Base-by-base conservation (phyloP, 2,329 filamentous ascomycete species). In the Helotiales sp. region DNA sequence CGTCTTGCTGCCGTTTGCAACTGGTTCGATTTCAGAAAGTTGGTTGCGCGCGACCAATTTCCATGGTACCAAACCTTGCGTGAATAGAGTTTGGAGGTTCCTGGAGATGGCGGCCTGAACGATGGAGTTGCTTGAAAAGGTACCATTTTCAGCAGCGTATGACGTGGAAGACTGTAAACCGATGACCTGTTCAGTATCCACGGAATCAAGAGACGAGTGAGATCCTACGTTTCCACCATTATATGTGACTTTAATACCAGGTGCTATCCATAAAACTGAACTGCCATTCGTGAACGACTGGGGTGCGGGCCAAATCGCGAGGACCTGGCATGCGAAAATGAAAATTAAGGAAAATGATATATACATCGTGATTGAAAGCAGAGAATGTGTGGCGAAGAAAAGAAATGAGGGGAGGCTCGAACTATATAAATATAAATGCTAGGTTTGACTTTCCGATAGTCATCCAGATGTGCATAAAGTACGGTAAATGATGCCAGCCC, bases 41-140 rank as follows among this genome's bases (percentile, higher is more conserved):
- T 71, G 59, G 64, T 85, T 79, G 31, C 87, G 82, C 24, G 82
- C 79, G 62, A 88, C 81, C 55, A 95, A 82, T 75, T 87, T 91
- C 90, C 90, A 95, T 0, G 91, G 90, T 15, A 91, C 81, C 61
- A 93, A 85, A 65, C 83, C 85, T 58, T 87, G 76, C 25, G 81
- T 74, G 72, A 92, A 89, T 55, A 93, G 84, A 57, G 80, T 82
- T 24, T 79, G 72, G 62, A 86, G 76, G 9, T 87, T 79, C 47
- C 88, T 81, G n/a, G 79, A 77, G 19, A 87, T 74, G 29, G 77
- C 85, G 25, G 75, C 79, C 64, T 79, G 75, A 50, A 87, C 81
- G 25, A 87, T 78, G 17, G 81, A 74, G 65, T 76, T 75, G 73
- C 80, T 82, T 66, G 60, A 61, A 42, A 67, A 63, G 13, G 29